A percentile compares a stretch with the other conserved stretches of the same genome.
These are phyloP conservation scores for Hsuehochloa calcarea DNA, from an alignment of 176 grass and related monocot genomes.

Conservation along the genomic window DNA sequence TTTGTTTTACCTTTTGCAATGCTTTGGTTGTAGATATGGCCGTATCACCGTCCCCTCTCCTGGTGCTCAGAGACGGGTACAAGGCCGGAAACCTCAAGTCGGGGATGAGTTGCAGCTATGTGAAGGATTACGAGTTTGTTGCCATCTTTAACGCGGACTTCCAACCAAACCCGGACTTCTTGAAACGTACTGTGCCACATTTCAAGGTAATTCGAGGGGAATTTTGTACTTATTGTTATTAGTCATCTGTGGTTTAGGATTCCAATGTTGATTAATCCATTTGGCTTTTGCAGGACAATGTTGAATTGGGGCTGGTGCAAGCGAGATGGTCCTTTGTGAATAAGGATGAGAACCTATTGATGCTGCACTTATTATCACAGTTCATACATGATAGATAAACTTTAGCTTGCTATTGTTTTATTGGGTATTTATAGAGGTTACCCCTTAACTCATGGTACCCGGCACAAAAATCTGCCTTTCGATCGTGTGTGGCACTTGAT, in stretches of 20 bases:
- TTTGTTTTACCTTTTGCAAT: too few relatives aligned
- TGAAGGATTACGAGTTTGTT: constrained; percentile 91
- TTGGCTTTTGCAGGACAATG: constrained; percentile 55
- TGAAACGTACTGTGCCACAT: constrained; percentile 81
- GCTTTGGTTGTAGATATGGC: too few relatives aligned
- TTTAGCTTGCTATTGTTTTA: too few relatives aligned
- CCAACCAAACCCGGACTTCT: constrained; percentile 85
- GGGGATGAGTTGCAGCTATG: constrained; percentile 89
- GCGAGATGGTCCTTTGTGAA: constrained; percentile 98
- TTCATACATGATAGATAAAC: too few relatives aligned
- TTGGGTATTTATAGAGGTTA: too few relatives aligned
- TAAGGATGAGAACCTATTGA: constrained; percentile 88
- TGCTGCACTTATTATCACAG: too few relatives aligned
- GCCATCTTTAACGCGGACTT: constrained; percentile 98
- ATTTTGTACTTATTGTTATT: background rate
- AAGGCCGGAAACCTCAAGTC: constrained; percentile 99
- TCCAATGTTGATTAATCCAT: background rate
- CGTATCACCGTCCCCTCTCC: too few relatives aligned
- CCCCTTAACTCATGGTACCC: too few relatives aligned
- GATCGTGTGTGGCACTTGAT: too few relatives aligned
- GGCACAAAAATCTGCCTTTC: too few relatives aligned
- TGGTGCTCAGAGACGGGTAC: constrained; percentile 86
- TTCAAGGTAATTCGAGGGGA: constrained; percentile 68
- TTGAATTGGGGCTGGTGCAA: constrained; percentile 89
- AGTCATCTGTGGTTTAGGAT: background rate